Base-by-base conservation (phyloP, 768 basidiomycete species). In the Dacryopinax spathularia region DNA sequence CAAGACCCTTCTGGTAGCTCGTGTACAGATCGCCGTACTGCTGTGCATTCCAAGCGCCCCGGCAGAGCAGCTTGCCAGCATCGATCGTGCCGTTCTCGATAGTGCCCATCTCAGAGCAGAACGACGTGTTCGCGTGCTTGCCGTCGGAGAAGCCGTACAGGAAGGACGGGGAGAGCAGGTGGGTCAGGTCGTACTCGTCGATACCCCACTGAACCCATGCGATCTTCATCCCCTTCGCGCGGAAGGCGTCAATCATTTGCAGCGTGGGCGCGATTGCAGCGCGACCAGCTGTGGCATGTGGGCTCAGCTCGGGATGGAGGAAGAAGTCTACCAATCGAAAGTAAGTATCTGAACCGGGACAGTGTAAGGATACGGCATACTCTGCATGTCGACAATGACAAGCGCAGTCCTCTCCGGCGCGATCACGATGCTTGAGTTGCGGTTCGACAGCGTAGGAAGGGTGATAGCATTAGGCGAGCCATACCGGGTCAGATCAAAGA, bases 351-450 rank as follows among this genome's bases (percentile, higher is more conserved):
- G 16, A 48, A 33, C 6, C 35, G 20, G 29, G 68, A 41, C 66
- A 66, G 60, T 41, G 35, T 16, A 25, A 6, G 61, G 31, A 59
- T 22, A 18, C 15, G 65, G 77, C 65, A 69, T 85, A 85, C 86
- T 87, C 70, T 87, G 86, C 86, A 87, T 87, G 68, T 86, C 86
- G 60, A 86, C 78, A 20, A 87, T 76, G 20, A 86, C 80, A 62
- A 82, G 72, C 9, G 84, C 85, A 18, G 77, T 81, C 59, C 75
- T 72, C 33, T 77, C 72, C 35, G 75, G 77, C 67, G 81, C 76
- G 25, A 85, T 73, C 59, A 85, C 75, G 59, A 86, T 56, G 31
- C 13, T 56, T 29, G 13, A 56, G 29, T 29, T 56, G 9, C 13
- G 15, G 3, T 18, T 10, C 29, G 48, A 3, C 29, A 31, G 29